Evolutionary conservation across 495 filamentous ascomycete genomes (phyloP).

Genomic region (Aspergillus asperescens): DNA sequence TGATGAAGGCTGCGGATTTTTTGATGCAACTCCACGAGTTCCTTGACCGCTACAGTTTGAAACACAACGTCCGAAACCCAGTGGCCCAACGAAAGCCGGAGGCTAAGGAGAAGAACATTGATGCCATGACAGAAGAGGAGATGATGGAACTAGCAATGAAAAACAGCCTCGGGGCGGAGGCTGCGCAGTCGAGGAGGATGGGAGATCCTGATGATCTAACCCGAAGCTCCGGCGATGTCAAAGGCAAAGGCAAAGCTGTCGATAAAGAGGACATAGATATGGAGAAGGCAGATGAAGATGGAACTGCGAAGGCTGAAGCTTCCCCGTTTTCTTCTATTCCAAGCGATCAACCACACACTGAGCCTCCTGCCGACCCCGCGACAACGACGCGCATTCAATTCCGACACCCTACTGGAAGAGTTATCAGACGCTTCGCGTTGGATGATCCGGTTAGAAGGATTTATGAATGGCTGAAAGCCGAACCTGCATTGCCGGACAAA

Average conservation of each 20-base stretch:
- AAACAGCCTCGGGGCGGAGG: conserved; percentile 62
- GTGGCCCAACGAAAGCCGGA: conserved; percentile 76
- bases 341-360: conserved; percentile 63
- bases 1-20: conserved; percentile 72
- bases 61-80: conserved; percentile 82
- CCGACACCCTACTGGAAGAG: conserved; percentile 68
- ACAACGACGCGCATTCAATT: conserved; percentile 88
- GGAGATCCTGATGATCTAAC: conserved; percentile 86
- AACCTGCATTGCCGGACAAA: conserved; percentile 64
- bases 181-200: conserved; percentile 31
- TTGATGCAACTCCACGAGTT: conserved; percentile 91
- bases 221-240: conserved; percentile 49
- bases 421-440: conserved; percentile 77
- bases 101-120: conserved; percentile 64
- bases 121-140: conserved; percentile 92
- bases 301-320: conserved; percentile 14
- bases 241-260: conserved; percentile 61
- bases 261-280: conserved; percentile 38
- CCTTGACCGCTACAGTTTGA: conserved; percentile 88
- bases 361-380: conserved; percentile 63
- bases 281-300: conserved; percentile 23
- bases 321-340: conserved; percentile 64
- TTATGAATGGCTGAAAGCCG: conserved; percentile 95
- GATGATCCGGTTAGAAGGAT: conserved; percentile 75
- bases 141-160: conserved; percentile 90